Conservation (phyloP, 371 early-diverging fungal genomes). For the Mucor indicus region DNA sequence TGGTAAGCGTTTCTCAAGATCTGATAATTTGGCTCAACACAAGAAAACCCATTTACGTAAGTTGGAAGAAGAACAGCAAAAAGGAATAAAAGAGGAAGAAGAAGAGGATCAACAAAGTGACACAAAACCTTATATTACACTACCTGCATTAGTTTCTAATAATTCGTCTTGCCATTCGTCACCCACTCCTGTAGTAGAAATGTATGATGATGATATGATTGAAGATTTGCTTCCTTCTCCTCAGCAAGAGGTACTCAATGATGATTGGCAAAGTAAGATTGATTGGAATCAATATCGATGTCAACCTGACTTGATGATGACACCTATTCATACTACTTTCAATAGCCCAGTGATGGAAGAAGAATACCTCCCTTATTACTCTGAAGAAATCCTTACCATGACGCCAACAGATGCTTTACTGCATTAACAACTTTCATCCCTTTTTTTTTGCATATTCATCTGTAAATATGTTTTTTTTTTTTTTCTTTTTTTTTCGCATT, state of each 20-base stretch:
- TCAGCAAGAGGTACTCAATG: not conserved
- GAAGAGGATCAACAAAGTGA: not conserved
- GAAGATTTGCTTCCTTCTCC: not conserved
- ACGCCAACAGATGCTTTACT: conserved; percentile 15
- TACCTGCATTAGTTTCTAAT: too few relatives aligned
- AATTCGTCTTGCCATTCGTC: conserved; percentile 3
- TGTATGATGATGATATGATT: conserved; percentile 3
- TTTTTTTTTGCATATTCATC: not conserved
- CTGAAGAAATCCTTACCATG: conserved; percentile 15
- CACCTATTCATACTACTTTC: not conserved
- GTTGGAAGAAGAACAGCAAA: too few relatives aligned
- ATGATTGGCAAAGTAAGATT: conserved; percentile 11
- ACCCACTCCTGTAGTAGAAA: conserved; percentile 4
- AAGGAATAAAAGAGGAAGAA: conserved; percentile 24
- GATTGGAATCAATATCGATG: conserved; percentile 13
- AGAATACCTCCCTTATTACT: conserved; percentile 1
- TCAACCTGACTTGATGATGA: not conserved
- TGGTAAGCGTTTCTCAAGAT: conserved; percentile 75
- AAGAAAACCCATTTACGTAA: conserved; percentile 60
- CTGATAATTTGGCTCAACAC: conserved; percentile 69
- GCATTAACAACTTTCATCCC: not conserved
- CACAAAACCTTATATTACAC: not conserved
- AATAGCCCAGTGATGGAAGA: conserved; percentile 8
- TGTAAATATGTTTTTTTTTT: not conserved
- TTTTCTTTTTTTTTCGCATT: not conserved